Percentiles rank a stretch among this genome's conserved stretches.
These are phyloP conservation scores for Alternaria arborescens DNA, from an alignment of 2,329 filamentous ascomycete genomes.

Conservation along the genomic window DNA sequence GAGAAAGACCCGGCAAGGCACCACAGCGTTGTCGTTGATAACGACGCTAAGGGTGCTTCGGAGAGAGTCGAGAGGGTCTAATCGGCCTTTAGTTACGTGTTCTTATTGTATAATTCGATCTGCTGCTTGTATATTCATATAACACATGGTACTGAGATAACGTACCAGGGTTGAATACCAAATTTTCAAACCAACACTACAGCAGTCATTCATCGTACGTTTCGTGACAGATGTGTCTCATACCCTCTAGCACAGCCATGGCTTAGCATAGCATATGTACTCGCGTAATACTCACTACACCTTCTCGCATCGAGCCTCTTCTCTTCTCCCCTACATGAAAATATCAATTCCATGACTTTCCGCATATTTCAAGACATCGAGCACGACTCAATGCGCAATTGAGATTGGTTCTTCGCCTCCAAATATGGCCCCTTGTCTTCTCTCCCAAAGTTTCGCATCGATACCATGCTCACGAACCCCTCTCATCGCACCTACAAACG, in stretches of 20 bases:
- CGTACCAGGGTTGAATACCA: constrained; percentile 8
- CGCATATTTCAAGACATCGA: neutral
- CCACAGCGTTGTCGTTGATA: constrained; percentile 30
- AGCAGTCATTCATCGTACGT: neutral
- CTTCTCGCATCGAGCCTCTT: neutral
- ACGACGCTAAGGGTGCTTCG: constrained; percentile 30
- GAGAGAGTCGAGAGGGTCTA: constrained; percentile 19
- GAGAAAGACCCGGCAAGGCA: constrained; percentile 47
- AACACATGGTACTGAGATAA: neutral
- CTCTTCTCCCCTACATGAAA: neutral
- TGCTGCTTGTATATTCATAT: neutral
- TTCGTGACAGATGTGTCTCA: neutral
- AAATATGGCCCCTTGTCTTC: neutral
- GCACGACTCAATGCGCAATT: neutral
- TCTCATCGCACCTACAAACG: neutral
- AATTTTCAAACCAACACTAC: neutral
- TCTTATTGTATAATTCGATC: neutral
- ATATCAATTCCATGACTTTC: neutral
- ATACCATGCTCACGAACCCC: neutral
- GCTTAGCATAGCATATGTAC: too few species aligned
- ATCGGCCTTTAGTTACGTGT: neutral
- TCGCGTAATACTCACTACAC: neutral
- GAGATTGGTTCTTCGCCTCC: neutral
- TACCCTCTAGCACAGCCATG: neutral
- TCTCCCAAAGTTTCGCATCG: neutral